A percentile compares a stretch with the other conserved stretches of the same genome.
Conservation (phyloP, 495 filamentous ascomycete genomes). For the Xylaria intraflava region DNA sequence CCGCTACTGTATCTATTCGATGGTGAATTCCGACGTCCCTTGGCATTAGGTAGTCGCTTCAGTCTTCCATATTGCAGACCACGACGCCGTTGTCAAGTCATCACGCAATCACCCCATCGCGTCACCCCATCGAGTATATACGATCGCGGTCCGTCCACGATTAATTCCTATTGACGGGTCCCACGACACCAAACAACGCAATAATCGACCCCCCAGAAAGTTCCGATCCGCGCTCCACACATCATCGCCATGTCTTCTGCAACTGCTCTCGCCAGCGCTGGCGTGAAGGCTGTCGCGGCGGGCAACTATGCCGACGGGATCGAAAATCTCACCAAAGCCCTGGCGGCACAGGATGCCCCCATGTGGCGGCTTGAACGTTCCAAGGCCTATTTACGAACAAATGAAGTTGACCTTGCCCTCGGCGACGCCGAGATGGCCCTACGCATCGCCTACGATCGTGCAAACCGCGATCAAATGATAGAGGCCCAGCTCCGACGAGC, state of each 20-base stretch:
- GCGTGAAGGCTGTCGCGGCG: constrained; percentile 52
- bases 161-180: too few relatives aligned
- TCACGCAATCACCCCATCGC: too few relatives aligned
- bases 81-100: too few relatives aligned
- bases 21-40: too few relatives aligned
- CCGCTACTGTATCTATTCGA: too few relatives aligned
- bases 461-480: constrained; percentile 71
- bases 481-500: constrained; percentile 75
- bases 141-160: too few relatives aligned
- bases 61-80: too few relatives aligned
- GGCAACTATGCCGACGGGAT: constrained; percentile 64
- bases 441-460: constrained; percentile 60
- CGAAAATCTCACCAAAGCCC: constrained; percentile 66
- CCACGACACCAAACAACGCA: too few relatives aligned
- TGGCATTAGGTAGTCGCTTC: too few relatives aligned
- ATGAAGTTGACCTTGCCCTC: constrained; percentile 52
- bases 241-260: constrained; percentile 19
- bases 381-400: constrained; percentile 65
- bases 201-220: too few relatives aligned
- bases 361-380: constrained; percentile 84
- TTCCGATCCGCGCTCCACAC: background rate
- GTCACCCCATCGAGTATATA: too few relatives aligned
- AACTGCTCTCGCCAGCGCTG: constrained; percentile 27
- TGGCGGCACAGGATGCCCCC: constrained; percentile 61
- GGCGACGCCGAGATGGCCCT: constrained; percentile 76